Evolutionary conservation across 1,139 yeast genomes (phyloP).

Genomic region (Yamadazyma friedrichii): DNA sequence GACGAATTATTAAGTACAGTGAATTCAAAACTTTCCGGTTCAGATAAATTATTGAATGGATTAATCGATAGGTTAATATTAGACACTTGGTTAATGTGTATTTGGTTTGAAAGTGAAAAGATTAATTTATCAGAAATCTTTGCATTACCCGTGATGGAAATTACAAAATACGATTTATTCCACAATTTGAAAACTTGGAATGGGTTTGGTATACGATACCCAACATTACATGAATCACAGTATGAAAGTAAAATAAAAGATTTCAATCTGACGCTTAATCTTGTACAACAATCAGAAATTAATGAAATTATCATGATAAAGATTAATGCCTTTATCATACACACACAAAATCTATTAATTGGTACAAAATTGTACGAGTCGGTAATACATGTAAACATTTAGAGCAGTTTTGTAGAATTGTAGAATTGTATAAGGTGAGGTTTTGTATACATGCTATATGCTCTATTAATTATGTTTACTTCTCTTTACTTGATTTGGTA

Average conservation of each 20-base stretch:
- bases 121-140: conserved; percentile 19
- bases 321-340: conserved; percentile 20
- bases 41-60: conserved; percentile 24
- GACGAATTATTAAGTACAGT: conserved; percentile 9
- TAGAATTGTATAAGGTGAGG: not conserved
- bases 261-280: conserved; percentile 15
- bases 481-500: conserved; percentile 43
- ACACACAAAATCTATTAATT: conserved; percentile 11
- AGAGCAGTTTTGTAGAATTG: not conserved
- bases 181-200: conserved; percentile 28
- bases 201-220: conserved; percentile 24
- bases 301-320: conserved; percentile 12
- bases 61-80: conserved; percentile 36
- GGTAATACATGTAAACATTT: conserved; percentile 6
- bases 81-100: conserved; percentile 39
- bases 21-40: conserved; percentile 1
- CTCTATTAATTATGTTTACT: conserved; percentile 7
- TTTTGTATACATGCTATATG: not conserved
- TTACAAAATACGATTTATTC: conserved; percentile 20
- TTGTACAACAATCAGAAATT: conserved; percentile 10
- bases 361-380: conserved; percentile 19
- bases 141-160: conserved; percentile 16
- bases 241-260: conserved; percentile 17
- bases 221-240: conserved; percentile 19
- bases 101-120: conserved; percentile 22